Evolutionary conservation across 441 rosid genomes (phyloP).

Genomic region (Populus tomentosa): DNA sequence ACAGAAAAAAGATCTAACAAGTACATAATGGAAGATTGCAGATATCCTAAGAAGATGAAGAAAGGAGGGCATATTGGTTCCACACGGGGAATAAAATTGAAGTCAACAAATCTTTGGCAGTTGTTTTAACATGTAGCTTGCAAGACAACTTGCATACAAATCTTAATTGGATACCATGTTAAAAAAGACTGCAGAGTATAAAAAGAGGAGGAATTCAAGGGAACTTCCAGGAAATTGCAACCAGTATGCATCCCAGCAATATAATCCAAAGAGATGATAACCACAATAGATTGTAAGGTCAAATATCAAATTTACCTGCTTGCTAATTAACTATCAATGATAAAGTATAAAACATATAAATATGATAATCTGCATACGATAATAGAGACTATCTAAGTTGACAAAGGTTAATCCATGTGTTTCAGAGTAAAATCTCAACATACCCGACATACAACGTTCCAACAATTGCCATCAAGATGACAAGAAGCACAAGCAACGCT

Average conservation of each 20-base stretch:
- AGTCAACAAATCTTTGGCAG: background rate
- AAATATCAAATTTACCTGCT: background rate
- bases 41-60: too few species aligned
- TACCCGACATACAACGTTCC: slow-evolving; percentile 94
- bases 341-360: background rate
- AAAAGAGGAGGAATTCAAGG: background rate
- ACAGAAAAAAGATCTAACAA: too few species aligned
- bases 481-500: slow-evolving; percentile 89
- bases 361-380: background rate
- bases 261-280: background rate
- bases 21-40: too few species aligned
- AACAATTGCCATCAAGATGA: slow-evolving; percentile 87
- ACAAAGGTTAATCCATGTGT: background rate
- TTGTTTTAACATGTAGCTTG: background rate
- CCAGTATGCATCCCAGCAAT: background rate
- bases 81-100: too few species aligned
- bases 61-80: too few species aligned
- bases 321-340: background rate
- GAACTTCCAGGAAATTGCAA: background rate
- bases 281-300: background rate
- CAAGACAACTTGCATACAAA: background rate
- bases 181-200: background rate
- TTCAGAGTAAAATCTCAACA: slow-evolving; percentile 23
- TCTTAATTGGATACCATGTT: background rate
- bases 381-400: background rate